Base-by-base conservation (phyloP, 495 filamentous ascomycete species). In the Podospora appendiculata region DNA sequence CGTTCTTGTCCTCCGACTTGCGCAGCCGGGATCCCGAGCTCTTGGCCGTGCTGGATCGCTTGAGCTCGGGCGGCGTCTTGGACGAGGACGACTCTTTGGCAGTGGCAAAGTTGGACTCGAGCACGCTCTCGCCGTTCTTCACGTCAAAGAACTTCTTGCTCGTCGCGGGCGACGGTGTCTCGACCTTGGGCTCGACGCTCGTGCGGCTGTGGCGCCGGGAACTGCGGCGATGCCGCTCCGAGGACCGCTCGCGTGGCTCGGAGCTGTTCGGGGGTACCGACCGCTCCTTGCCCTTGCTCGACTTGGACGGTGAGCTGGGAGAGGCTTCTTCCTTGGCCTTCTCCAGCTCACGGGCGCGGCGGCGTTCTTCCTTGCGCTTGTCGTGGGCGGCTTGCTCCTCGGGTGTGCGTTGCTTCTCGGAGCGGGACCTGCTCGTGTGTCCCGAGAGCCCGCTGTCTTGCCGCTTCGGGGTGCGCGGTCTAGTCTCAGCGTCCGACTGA, bases 341-440 rank as follows among this genome's bases (percentile, higher is more conserved):
- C 45, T 67, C 66, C 10, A 51, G 44, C 42, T 32, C 58, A 53
- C 16, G 58, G 59, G 32, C 41, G 4, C 58, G 63, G 19, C 65
- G 64, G 4, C 63, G 63, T 50, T 57, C 68, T 53, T 64, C 70
- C 61, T 68, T 75, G 36, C 68, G 68, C 56, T 56, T 66, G 11
- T 75, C 72, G 52, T 73, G 70, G 12, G 65, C 69, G 32, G 62
- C 66, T 52, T 72, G 71, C 50, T 74, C 70, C 55, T 76, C 71
- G 4, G 70, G 66, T 6, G 70, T 72, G 44, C 72, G 71, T 36
- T 60, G 58, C 36, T 53, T 61, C 2, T 58, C 59, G 10, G 66
- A 63, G 35, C 62, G 62, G 39, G 54, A 57, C 43, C 57, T 61
- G 38, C 56, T 63, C 16, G 50, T 61, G 18, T 66, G 65, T 44